Percentiles rank a stretch among this genome's conserved stretches.
phyloP scores from a whole-genome alignment of 1,284 basidiomycete species.

The Cutaneotrichosporon sp. region DNA sequence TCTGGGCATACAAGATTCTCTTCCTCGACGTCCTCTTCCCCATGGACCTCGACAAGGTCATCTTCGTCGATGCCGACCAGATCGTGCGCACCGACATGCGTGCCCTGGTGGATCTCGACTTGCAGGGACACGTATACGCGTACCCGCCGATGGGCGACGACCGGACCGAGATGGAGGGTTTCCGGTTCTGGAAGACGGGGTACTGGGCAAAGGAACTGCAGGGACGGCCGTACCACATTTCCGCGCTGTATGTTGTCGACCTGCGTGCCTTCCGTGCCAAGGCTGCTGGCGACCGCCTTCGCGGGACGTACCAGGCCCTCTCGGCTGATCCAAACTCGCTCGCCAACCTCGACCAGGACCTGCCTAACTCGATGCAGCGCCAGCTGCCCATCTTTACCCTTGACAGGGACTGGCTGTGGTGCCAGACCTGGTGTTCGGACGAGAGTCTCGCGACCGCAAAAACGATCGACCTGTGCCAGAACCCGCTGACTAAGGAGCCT shows the following conservation, averaged over 20 bases:
- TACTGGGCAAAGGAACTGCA: conserved; percentile 86
- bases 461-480: conserved; percentile 84
- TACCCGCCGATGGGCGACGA: conserved; percentile 98
- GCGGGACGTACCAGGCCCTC: conserved; percentile 86
- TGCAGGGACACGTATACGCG: conserved; percentile 87
- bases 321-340: conserved; percentile 91
- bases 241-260: conserved; percentile 90
- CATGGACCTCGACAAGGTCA: conserved; percentile 95
- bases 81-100: conserved; percentile 94
- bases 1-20: conserved; percentile 99
- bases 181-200: conserved; percentile 96
- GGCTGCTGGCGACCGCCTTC: conserved; percentile 66
- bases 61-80: conserved; percentile 97
- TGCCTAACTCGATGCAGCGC: conserved; percentile 86
- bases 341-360: conserved; percentile 93
- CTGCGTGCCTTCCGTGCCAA: conserved; percentile 89
- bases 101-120: conserved; percentile 84
- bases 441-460: conserved; percentile 56
- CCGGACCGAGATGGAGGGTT: conserved; percentile 91
- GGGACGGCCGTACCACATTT: conserved; percentile 83
- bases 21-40: conserved; percentile 99
- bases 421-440: conserved; percentile 58
- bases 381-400: conserved; percentile 86
- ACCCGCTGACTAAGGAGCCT: conserved; percentile 94
- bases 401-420: conserved; percentile 89